Conservation (phyloP, 2,329 filamentous ascomycete genomes). For the Penicillium corylophilum region DNA sequence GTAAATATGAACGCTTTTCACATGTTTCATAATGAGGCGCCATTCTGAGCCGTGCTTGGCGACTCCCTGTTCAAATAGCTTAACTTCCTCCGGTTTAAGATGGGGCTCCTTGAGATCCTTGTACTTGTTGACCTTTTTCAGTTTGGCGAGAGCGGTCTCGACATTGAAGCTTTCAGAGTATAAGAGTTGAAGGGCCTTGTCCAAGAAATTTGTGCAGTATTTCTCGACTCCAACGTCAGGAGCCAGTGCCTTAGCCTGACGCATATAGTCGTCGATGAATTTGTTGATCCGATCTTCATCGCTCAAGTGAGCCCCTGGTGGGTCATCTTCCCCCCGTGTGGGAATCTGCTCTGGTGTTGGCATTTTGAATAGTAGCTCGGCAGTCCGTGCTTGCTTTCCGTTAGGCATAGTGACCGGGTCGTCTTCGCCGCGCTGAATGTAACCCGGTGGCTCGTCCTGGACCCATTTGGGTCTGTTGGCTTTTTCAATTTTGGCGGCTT, state of each 20-base stretch:
- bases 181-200: conserved; percentile 75
- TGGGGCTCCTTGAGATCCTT: conserved; percentile 81
- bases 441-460: conserved; percentile 85
- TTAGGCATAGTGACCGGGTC: conserved; percentile 55
- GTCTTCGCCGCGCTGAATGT: conserved; percentile 81
- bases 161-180: conserved; percentile 70
- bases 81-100: conserved; percentile 72
- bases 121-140: conserved; percentile 66
- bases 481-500: conserved; percentile 75
- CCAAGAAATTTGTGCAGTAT: conserved; percentile 80
- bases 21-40: conserved; percentile 75
- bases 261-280: conserved; percentile 77
- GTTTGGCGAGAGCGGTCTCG: conserved; percentile 66
- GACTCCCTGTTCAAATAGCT: conserved; percentile 90
- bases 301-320: conserved; percentile 36
- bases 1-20: conserved; percentile 72
- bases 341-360: conserved; percentile 54
- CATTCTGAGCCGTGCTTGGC: conserved; percentile 89
- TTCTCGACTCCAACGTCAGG: conserved; percentile 68
- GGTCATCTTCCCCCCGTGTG: conserved; percentile 45
- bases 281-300: conserved; percentile 47
- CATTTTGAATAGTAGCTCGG: conserved; percentile 76
- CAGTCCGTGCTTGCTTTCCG: conserved; percentile 72
- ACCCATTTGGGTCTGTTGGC: conserved; percentile 90
- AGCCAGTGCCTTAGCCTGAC: conserved; percentile 63